A percentile compares a stretch with the other conserved stretches of the same genome.
Conservation (phyloP, 2,329 filamentous ascomycete genomes). For the Cryphonectria parasitica region DNA sequence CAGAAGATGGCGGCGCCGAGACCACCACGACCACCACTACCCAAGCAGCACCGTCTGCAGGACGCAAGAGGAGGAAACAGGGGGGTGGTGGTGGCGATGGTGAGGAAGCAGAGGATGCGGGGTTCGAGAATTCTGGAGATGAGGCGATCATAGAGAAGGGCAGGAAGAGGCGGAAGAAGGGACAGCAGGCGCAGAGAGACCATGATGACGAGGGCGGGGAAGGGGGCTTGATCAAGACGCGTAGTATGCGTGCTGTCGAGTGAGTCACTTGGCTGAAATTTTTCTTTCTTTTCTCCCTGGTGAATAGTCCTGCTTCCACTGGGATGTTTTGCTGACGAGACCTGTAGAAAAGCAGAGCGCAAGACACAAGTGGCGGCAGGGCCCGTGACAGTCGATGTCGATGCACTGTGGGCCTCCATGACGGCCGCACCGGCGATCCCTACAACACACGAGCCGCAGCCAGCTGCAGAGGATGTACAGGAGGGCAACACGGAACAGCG, state of each 20-base stretch:
- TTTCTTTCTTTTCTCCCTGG: background rate
- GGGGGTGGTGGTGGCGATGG: constrained; percentile 26
- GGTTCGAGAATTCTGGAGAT: constrained; percentile 72
- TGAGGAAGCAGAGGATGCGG: constrained; percentile 49
- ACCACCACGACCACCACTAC: constrained; percentile 33
- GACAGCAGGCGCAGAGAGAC: constrained; percentile 38
- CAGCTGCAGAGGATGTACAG: constrained; percentile 11
- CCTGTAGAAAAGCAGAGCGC: constrained; percentile 58
- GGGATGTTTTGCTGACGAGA: constrained; percentile 18
- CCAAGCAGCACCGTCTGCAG: constrained; percentile 31
- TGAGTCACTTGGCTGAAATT: constrained; percentile 41
- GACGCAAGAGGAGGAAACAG: constrained; percentile 39
- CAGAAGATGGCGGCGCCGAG: constrained; percentile 37
- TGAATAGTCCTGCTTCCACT: background rate
- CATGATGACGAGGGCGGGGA: constrained; percentile 60
- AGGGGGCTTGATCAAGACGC: constrained; percentile 71
- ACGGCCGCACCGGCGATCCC: constrained; percentile 47
- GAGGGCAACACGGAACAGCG: constrained; percentile 22
- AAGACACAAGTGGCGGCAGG: constrained; percentile 56
- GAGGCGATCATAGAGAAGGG: constrained; percentile 69
- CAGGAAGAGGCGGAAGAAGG: constrained; percentile 51
- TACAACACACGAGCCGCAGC: constrained; percentile 23
- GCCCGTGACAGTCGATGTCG: constrained; percentile 71
- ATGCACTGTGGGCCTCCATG: constrained; percentile 73
- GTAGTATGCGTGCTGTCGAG: constrained; percentile 70